A percentile compares a stretch with the other conserved stretches of the same genome.
These are phyloP conservation scores for Fraxinus baroniana DNA, from an alignment of 305 asterid species.

Conservation along the genomic window DNA sequence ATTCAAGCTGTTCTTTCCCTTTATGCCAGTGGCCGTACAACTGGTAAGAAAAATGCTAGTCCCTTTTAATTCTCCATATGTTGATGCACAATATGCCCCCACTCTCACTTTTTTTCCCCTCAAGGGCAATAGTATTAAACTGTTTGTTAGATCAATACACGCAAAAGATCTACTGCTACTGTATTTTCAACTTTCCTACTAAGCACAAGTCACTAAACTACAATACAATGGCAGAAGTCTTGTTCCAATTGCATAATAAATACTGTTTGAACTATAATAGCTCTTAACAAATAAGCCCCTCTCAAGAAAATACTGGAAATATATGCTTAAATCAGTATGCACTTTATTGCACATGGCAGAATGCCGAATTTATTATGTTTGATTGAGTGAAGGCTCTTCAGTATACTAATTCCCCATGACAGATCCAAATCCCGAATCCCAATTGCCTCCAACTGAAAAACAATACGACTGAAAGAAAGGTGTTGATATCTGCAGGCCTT, in stretches of 20 bases:
- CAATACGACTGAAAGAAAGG: background rate
- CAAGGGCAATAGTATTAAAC: background rate
- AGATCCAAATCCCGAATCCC: background rate
- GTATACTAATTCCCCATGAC: background rate
- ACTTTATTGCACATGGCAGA: background rate
- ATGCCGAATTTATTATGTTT: background rate
- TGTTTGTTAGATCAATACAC: background rate
- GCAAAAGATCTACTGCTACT: background rate
- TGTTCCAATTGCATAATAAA: background rate
- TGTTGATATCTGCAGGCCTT: background rate
- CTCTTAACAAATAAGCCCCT: background rate
- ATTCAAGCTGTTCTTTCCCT: conserved; percentile 90
- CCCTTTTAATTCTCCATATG: background rate
- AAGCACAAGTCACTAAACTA: background rate
- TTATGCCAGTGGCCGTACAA: conserved; percentile 89
- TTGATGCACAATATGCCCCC: background rate
- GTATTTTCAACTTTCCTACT: background rate
- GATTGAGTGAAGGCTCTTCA: background rate
- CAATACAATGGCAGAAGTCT: background rate
- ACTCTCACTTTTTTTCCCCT: background rate
- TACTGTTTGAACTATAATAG: background rate
- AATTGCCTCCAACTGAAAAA: background rate
- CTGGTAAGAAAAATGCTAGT: conserved; percentile 49
- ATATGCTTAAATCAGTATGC: background rate
- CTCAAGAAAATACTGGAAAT: background rate